phyloP scores from a whole-genome alignment of 345 rosid genomes.

The Euphorbia tirucalli region DNA sequence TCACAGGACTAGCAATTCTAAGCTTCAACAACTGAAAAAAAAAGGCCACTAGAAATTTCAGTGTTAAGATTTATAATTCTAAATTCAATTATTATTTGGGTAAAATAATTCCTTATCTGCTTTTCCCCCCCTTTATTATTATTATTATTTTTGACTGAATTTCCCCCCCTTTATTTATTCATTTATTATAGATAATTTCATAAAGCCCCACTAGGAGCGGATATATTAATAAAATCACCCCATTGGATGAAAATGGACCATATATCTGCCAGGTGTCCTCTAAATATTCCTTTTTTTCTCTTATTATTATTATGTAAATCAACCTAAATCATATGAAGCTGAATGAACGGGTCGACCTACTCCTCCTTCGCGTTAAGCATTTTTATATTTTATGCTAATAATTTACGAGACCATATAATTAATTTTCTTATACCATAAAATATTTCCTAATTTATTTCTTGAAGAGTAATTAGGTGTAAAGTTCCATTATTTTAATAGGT shows the following conservation, averaged over 20 bases:
- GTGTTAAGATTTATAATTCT: too few relatives aligned
- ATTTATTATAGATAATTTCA: not conserved
- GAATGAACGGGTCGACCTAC: conserved; percentile 19
- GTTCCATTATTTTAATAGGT: too few relatives aligned
- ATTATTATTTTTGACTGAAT: too few relatives aligned
- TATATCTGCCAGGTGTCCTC: conserved; percentile 11
- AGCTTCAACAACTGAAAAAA: too few relatives aligned
- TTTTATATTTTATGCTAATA: not conserved
- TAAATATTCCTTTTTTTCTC: conserved; percentile 7
- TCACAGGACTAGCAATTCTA: too few relatives aligned
- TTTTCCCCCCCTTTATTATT: not conserved
- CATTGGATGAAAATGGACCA: conserved; percentile 4
- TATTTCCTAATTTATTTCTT: not conserved
- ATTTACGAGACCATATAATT: conserved; percentile 1
- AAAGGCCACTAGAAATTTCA: too few relatives aligned
- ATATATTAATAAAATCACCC: conserved; percentile 12
- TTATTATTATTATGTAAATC: not conserved
- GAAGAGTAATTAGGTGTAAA: too few relatives aligned
- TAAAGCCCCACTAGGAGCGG: conserved; percentile 12
- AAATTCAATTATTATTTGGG: not conserved
- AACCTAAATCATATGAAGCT: not conserved
- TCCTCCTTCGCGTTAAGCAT: not conserved
- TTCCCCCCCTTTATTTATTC: too few relatives aligned
- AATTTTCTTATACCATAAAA: too few relatives aligned
- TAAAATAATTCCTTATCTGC: not conserved